A percentile compares a stretch with the other conserved stretches of the same genome.
Conservation (phyloP, 768 basidiomycete species). For the Mycena sanguinolenta region DNA sequence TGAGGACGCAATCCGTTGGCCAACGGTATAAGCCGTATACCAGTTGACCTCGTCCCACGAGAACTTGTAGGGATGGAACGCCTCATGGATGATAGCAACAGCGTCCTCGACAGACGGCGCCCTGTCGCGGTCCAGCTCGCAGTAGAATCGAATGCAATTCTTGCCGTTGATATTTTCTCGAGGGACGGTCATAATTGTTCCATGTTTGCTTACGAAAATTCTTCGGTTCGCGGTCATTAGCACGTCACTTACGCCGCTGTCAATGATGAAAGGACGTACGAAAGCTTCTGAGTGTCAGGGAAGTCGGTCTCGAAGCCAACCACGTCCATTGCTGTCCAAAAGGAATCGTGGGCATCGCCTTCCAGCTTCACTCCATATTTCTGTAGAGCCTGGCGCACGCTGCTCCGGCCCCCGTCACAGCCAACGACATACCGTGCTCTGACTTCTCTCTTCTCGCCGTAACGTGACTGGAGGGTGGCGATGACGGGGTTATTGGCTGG, state of each 20-base stretch:
- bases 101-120: slow-evolving; percentile 18
- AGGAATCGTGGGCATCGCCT: slow-evolving; percentile 20
- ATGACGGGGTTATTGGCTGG: background rate
- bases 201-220: slow-evolving; percentile 16
- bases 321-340: slow-evolving; percentile 21
- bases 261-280: slow-evolving; percentile 1
- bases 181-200: slow-evolving; percentile 13
- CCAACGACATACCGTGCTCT: slow-evolving; percentile 16
- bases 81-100: slow-evolving; percentile 15
- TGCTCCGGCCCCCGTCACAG: slow-evolving; percentile 22
- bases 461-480: slow-evolving; percentile 16
- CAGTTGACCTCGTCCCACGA: slow-evolving; percentile 25
- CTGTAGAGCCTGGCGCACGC: slow-evolving; percentile 9
- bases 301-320: slow-evolving; percentile 24
- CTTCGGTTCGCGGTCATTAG: background rate
- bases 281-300: slow-evolving; percentile 11
- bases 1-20: slow-evolving; percentile 19
- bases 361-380: slow-evolving; percentile 15
- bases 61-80: slow-evolving; percentile 15
- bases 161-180: slow-evolving; percentile 23
- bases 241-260: background rate
- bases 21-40: slow-evolving; percentile 25
- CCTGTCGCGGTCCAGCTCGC: slow-evolving; percentile 2
- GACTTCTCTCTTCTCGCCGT: slow-evolving; percentile 12
- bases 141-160: slow-evolving; percentile 23